These are phyloP conservation scores for Thymus quinquecostatus DNA, from an alignment of 257 asterid species.

Conservation along the genomic window DNA sequence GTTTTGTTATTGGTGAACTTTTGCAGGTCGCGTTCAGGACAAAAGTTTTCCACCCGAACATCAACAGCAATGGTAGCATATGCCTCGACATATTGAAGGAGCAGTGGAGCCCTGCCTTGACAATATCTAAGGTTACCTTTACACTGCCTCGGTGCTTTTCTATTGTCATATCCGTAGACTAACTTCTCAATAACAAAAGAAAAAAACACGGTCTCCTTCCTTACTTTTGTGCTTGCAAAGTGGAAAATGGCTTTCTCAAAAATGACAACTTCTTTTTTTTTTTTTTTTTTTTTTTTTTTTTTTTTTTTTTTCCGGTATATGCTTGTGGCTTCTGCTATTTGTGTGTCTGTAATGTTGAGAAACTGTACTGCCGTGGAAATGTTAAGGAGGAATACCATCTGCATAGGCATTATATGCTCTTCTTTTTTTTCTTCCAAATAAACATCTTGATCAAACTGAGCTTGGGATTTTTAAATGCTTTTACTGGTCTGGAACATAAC, in stretches of 20 bases:
- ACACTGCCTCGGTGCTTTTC: conserved; percentile 4
- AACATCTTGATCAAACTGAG: not conserved
- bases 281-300: too few relatives aligned
- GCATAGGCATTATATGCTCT: not conserved
- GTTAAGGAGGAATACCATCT: not conserved
- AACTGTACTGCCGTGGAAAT: not conserved
- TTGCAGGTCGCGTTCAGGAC: conserved; percentile 70
- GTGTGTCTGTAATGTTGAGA: not conserved
- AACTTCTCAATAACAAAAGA: not conserved
- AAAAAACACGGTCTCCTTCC: not conserved
- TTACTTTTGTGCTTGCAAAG: not conserved
- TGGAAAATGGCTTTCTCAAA: not conserved
- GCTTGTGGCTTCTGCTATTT: not conserved
- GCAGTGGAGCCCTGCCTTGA: conserved; percentile 87
- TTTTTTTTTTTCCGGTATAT: too few relatives aligned
- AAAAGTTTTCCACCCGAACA: conserved; percentile 53
- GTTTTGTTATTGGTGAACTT: conserved; percentile 5
- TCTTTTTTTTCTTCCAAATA: not conserved
- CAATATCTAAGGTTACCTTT: conserved; percentile 67
- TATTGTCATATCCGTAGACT: conserved; percentile 5
- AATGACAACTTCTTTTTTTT: not conserved
- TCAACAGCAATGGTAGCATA: conserved; percentile 76
- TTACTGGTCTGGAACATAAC: not conserved
- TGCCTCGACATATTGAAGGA: conserved; percentile 78
- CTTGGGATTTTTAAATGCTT: not conserved